Evolutionary conservation across 306 rosid species (phyloP), one percentile per base, ranked within the genome.

Genomic region (Cercis canadensis): DNA sequence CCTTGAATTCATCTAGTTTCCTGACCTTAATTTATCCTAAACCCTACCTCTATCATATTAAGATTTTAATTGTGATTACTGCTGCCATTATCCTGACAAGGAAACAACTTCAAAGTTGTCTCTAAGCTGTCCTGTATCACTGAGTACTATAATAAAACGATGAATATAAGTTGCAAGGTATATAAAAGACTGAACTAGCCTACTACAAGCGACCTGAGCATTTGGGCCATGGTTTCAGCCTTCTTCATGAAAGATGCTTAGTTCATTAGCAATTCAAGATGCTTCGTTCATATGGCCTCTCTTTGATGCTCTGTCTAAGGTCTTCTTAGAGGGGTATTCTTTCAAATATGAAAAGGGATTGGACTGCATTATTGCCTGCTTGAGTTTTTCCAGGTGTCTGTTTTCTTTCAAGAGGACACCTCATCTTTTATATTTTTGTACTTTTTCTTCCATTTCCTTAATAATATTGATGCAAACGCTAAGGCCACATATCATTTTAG

Each of bases 1-100:
- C 50, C 32, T 60, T 60, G n/a, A 11, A 41, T 56, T 34, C 55
- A 56, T 53, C 73, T 13, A 52, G 43, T 41, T 69, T 69, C 62
- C 52, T 2, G 64, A 69, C n/a, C 41, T n/a, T 21, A 24, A 55
- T 69, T 44, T 40, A 69, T 21, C 43, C 74, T n/a, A 4, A 67
- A 67, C 39, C 43, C 52, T 46, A 53, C 32, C 16, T 49, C 33
- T 31, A 32, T 56, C 33, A 32, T 11, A 49, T 16, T 16, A 36
- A 37, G 10, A 16, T 53, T 19, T 37, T 21, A 10, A 13, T 34
- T 11, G 32, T 34, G 15, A 41, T n/a, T 40, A 46, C 44, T 10
- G 17, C 43, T 39, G 17, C 50, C 49, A 29, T 57, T 45, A 31
- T 71, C 51, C 15, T 55, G 41, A 31, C 9, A 53, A 29, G 50